A percentile compares a stretch with the other conserved stretches of the same genome.
phyloP scores from a whole-genome alignment of 2,329 filamentous ascomycete genomes.

The Fusarium caatingaense region DNA sequence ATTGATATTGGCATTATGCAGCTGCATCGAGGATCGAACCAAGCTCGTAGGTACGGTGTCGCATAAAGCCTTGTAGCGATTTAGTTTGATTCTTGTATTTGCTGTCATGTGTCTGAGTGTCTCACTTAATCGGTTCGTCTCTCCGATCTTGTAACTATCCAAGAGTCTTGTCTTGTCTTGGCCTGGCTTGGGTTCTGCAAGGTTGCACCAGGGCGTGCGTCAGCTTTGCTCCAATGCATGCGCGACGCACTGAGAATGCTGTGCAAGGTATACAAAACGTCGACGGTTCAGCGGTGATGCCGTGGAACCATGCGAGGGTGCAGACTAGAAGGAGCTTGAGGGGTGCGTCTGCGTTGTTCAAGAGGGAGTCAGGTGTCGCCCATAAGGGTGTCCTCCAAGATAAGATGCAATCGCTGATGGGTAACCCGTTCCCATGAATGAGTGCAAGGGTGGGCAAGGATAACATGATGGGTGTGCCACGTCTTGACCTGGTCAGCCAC shows the following conservation, averaged over 20 bases:
- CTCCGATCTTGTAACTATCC: slow-evolving; percentile 6
- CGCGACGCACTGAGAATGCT: slow-evolving; percentile 27
- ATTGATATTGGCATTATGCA: slow-evolving; percentile 26
- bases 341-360: slow-evolving; percentile 38
- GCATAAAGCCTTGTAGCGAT: slow-evolving; percentile 2
- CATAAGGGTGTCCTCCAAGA: slow-evolving; percentile 29
- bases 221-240: slow-evolving; percentile 37
- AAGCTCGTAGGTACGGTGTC: not conserved
- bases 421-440: slow-evolving; percentile 15
- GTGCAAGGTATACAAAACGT: slow-evolving; percentile 5
- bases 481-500: slow-evolving; percentile 27
- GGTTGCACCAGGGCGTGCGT: slow-evolving; percentile 38
- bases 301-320: slow-evolving; percentile 33
- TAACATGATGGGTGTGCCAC: slow-evolving; percentile 24
- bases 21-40: slow-evolving; percentile 19
- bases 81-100: not conserved
- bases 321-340: slow-evolving; percentile 11
- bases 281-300: slow-evolving; percentile 40
- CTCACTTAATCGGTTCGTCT: slow-evolving; percentile 11
- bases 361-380: slow-evolving; percentile 18
- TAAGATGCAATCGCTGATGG: slow-evolving; percentile 35
- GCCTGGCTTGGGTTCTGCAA: not conserved
- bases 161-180: not conserved
- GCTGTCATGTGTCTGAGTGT: not conserved
- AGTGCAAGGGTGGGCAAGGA: slow-evolving; percentile 4